Percentiles rank a stretch among this genome's conserved stretches.
phyloP scores from a whole-genome alignment of 768 basidiomycete species.

The Clavaria fumosa region DNA sequence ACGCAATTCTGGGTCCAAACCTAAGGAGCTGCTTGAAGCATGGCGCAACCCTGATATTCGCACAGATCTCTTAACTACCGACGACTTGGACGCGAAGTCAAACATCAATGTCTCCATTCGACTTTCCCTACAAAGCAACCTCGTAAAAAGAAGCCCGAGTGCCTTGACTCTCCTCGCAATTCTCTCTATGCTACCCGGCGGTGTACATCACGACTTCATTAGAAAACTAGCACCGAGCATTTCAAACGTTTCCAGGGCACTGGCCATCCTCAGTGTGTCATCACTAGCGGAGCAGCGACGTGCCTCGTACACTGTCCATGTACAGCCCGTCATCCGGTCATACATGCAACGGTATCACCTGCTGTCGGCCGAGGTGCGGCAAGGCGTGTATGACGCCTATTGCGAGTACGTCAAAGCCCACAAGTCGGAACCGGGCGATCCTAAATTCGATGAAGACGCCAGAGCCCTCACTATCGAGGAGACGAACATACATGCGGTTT shows the following conservation, averaged over 20 bases:
- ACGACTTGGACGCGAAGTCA: not conserved
- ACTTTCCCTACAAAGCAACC: constrained; percentile 12
- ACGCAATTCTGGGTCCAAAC: not conserved
- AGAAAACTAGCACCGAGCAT: not conserved
- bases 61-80: not conserved
- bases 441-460: constrained; percentile 4
- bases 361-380: not conserved
- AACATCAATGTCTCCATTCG: not conserved
- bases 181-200: constrained; percentile 14
- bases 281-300: not conserved
- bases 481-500: constrained; percentile 7
- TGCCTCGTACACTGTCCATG: not conserved
- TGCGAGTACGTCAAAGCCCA: constrained; percentile 1
- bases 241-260: not conserved
- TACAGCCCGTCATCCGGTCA: not conserved
- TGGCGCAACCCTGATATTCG: not conserved
- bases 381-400: not conserved
- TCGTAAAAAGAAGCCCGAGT: constrained; percentile 10
- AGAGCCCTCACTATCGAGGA: constrained; percentile 4
- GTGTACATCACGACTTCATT: constrained; percentile 3
- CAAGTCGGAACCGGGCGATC: constrained; percentile 6
- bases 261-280: not conserved
- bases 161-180: constrained; percentile 13
- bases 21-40: not conserved
- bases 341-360: not conserved